Base-by-base conservation (phyloP, 108 stramenopile genomes). In the Cyclotella baltica region DNA sequence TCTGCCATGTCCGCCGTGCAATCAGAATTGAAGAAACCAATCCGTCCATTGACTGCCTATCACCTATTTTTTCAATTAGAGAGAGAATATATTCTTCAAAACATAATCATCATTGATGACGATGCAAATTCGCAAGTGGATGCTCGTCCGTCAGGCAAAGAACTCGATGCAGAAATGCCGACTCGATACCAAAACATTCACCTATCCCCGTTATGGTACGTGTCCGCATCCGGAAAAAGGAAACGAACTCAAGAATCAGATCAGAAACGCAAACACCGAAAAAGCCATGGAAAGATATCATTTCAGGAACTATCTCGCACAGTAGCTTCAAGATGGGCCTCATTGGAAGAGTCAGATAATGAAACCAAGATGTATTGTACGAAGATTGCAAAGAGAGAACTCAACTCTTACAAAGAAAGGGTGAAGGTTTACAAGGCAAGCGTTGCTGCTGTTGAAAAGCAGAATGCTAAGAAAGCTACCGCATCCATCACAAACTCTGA, bases 221-320 rank as follows among this genome's bases (percentile, higher is more conserved):
- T n/a, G 4, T 52, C 51, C n/a, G 51, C 51, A n/a, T 52, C 51
- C n/a, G 51, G 51, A 4, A 52, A 52, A 52, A 10, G 51, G 19
- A n/a, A 4, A 10, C 11, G n/a, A n/a, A 52, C 51, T 4, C 11
- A 52, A 52, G 51, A 52, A n/a, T 52, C 51, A 52, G 51, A 52
- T 4, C 4, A 20, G 51, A 52, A 52, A 20, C 11, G 51, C 4
- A 43, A 38, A 22, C 75, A 76, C 22, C 30, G 75, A 31, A 76
- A 46, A 57, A 19, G 52, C 8, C 75, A 76, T n/a, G 75, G 75
- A n/a, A 70, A 76, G 67, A 76, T 76, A 9, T 69, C 55, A 20
- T 76, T 76, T n/a, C 52, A 64, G 28, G 57, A 58, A 31, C 69
- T 76, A 0, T 67, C 75, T 4, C 18, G 37, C 22, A 55, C 22